Evolutionary conservation across 2,329 filamentous ascomycete genomes (phyloP).

Genomic region (Hypoxylon sp.): DNA sequence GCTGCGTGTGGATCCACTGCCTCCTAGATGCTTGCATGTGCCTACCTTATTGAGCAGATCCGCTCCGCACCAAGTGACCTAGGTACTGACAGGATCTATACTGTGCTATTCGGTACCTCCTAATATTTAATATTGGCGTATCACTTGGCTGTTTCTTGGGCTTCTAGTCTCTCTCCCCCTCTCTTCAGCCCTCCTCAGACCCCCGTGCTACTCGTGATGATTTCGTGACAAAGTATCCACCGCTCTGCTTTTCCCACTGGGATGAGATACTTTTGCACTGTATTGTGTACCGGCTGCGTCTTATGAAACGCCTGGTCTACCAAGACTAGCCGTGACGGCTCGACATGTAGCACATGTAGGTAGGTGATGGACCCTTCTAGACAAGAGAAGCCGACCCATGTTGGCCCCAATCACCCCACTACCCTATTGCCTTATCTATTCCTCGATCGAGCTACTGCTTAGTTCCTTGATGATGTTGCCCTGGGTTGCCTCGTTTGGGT

Average conservation of each 20-base stretch:
- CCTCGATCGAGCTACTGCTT: background rate
- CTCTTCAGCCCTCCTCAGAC: background rate
- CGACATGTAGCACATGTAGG: background rate
- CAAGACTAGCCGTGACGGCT: background rate
- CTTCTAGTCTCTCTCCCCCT: background rate
- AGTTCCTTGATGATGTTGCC: background rate
- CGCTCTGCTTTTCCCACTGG: background rate
- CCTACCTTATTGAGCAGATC: background rate
- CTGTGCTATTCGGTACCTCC: background rate
- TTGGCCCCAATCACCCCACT: background rate
- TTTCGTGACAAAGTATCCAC: no score
- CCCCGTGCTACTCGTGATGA: no score
- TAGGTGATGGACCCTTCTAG: background rate
- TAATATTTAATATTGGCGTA: background rate
- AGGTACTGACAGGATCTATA: background rate
- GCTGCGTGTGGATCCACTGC: background rate
- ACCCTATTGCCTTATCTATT: background rate
- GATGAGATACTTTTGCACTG: background rate
- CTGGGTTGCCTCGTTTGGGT: background rate
- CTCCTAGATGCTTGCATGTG: background rate
- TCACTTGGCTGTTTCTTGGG: background rate
- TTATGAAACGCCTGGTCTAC: background rate
- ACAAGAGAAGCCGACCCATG: background rate
- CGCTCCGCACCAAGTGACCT: no score
- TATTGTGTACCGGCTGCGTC: background rate